A percentile compares a stretch with the other conserved stretches of the same genome.
Evolutionary conservation across 2,329 filamentous ascomycete genomes (phyloP).

Genomic region (Exophiala oligosperma): DNA sequence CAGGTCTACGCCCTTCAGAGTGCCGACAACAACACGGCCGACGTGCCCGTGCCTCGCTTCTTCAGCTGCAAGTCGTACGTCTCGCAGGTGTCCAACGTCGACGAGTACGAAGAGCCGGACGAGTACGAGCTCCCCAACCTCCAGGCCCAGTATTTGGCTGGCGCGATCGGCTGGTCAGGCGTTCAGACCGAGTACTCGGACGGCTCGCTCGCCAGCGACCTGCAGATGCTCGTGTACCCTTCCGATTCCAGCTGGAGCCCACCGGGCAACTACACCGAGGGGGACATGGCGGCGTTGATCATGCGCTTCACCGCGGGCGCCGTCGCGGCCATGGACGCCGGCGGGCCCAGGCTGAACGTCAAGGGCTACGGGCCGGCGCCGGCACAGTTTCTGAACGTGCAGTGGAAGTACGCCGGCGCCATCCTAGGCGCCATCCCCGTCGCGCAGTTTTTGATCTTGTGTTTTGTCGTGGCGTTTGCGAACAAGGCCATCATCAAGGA

Average conservation of each 20-base stretch:
- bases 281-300: conserved; percentile 14
- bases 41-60: conserved; percentile 31
- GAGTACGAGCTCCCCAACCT: conserved; percentile 14
- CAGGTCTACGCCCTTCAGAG: conserved; percentile 22
- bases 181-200: not conserved
- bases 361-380: conserved; percentile 70
- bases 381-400: conserved; percentile 87
- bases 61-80: conserved; percentile 21
- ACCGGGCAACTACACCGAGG: conserved; percentile 6
- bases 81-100: conserved; percentile 10
- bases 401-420: conserved; percentile 16
- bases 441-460: conserved; percentile 17
- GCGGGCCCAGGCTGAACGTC: conserved; percentile 55
- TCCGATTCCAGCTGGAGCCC: conserved; percentile 34
- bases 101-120: conserved; percentile 2
- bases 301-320: conserved; percentile 21
- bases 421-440: conserved; percentile 23
- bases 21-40: conserved; percentile 17
- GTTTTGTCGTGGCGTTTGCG: conserved; percentile 16
- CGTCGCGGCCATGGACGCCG: conserved; percentile 16
- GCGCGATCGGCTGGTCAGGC: conserved; percentile 25
- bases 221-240: conserved; percentile 16
- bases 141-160: conserved; percentile 18
- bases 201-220: not conserved
- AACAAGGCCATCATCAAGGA: conserved; percentile 28